phyloP scores from a whole-genome alignment of 495 filamentous ascomycete genomes.

The Cairneyella variabilis region DNA sequence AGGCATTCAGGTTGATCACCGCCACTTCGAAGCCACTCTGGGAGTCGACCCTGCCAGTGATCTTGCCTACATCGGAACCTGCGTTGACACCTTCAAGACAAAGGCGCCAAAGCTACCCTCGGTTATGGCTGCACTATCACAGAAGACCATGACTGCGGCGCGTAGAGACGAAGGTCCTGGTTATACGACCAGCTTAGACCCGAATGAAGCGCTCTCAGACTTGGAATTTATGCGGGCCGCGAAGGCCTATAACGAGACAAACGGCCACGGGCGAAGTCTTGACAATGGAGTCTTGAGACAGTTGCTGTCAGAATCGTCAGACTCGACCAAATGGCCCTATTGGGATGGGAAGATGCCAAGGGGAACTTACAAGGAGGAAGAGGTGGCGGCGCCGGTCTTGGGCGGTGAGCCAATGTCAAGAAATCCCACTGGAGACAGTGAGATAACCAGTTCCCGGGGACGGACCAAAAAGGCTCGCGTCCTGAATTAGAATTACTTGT shows the following conservation, averaged over 20 bases:
- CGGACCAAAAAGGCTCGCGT: not conserved
- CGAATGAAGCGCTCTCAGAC: not conserved
- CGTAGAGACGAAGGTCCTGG: not conserved
- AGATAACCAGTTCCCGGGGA: not conserved
- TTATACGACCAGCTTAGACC: not conserved
- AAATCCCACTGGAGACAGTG: not conserved
- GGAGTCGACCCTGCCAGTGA: constrained; percentile 62
- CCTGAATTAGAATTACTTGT: too few relatives aligned
- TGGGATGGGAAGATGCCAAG: not conserved
- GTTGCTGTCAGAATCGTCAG: not conserved
- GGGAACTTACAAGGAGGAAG: not conserved
- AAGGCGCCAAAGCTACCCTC: constrained; percentile 28
- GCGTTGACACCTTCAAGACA: constrained; percentile 37
- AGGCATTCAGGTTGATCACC: too few relatives aligned
- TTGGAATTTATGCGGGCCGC: not conserved
- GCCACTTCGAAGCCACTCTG: constrained; percentile 50
- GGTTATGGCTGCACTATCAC: not conserved
- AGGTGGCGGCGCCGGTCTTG: not conserved
- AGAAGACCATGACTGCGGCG: not conserved
- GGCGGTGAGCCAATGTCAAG: not conserved
- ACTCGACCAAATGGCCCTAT: too few relatives aligned
- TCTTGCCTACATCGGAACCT: constrained; percentile 56
- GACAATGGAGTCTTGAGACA: not conserved
- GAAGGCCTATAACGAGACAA: not conserved
- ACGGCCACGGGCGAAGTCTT: not conserved